Conservation (phyloP, 129 eudicot species). For the Arctium lappa region DNA sequence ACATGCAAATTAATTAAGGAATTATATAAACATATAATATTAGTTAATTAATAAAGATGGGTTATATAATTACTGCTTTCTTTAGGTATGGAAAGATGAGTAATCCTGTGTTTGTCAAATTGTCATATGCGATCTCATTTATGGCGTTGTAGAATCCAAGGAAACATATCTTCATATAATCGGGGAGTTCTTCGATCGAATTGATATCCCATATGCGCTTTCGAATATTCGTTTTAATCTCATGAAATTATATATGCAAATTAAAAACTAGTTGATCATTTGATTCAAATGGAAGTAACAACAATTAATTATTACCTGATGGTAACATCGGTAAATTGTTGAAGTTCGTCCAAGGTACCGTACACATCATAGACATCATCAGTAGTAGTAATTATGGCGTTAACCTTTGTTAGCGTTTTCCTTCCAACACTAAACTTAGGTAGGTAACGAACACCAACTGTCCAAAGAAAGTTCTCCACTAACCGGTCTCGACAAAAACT, state of each 20-base stretch:
- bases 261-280: background rate
- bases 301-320: slow-evolving; percentile 15
- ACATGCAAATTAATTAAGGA: background rate
- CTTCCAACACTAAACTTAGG: slow-evolving; percentile 30
- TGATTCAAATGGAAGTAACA: background rate
- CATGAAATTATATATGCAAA: background rate
- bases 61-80: slow-evolving; percentile 19
- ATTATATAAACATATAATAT: background rate
- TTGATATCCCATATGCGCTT: slow-evolving; percentile 37
- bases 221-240: background rate
- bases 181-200: slow-evolving; percentile 26
- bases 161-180: slow-evolving; percentile 38
- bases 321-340: slow-evolving; percentile 23
- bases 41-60: background rate
- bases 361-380: slow-evolving; percentile 53
- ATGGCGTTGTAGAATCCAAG: slow-evolving; percentile 25
- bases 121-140: slow-evolving; percentile 19
- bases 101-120: slow-evolving; percentile 3
- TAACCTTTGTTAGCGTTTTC: slow-evolving; percentile 17
- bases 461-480: slow-evolving; percentile 38
- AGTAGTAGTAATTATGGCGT: slow-evolving; percentile 25
- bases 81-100: slow-evolving; percentile 13
- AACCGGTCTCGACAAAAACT: slow-evolving; percentile 43
- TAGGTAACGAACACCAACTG: slow-evolving; percentile 20
- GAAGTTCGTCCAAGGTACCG: slow-evolving; percentile 41